A percentile compares a stretch with the other conserved stretches of the same genome.
Conservation (phyloP, 2,329 filamentous ascomycete genomes). For the Xylariaceae sp. region DNA sequence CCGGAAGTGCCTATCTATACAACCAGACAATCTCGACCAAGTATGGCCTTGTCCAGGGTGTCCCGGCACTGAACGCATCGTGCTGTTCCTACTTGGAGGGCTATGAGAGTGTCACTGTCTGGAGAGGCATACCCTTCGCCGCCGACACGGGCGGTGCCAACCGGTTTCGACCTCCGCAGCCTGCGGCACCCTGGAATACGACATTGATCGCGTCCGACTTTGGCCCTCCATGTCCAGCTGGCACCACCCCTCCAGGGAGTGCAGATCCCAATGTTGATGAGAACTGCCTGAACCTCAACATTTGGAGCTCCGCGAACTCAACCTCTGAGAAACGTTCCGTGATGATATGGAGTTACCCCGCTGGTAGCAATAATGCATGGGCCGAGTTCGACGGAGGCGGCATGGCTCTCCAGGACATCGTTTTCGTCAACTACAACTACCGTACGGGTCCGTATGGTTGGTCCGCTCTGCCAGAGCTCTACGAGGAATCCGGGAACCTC, state of each 20-base stretch:
- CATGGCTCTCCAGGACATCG: conserved; percentile 16
- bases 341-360: conserved; percentile 22
- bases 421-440: conserved; percentile 15
- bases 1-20: no score
- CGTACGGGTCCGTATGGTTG: conserved; percentile 10
- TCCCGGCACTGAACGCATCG: conserved; percentile 18
- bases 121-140: conserved; percentile 12
- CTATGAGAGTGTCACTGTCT: conserved; percentile 10
- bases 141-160: conserved; percentile 7
- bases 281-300: conserved; percentile 33
- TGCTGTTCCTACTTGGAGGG: conserved; percentile 14
- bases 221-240: conserved; percentile 10
- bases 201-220: conserved; percentile 16
- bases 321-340: conserved; percentile 27
- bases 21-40: conserved; percentile 15
- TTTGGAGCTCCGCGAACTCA: conserved; percentile 30
- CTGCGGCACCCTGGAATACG: conserved; percentile 17
- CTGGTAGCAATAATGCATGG: conserved; percentile 14
- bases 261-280: conserved; percentile 22
- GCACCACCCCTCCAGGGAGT: no score
- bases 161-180: conserved; percentile 8
- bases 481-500: conserved; percentile 18
- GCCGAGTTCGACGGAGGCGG: conserved; percentile 20
- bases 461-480: conserved; percentile 16
- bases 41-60: conserved; percentile 19